Evolutionary conservation across 2,329 filamentous ascomycete species (phyloP).

Genomic region (Sporothrix protearum): DNA sequence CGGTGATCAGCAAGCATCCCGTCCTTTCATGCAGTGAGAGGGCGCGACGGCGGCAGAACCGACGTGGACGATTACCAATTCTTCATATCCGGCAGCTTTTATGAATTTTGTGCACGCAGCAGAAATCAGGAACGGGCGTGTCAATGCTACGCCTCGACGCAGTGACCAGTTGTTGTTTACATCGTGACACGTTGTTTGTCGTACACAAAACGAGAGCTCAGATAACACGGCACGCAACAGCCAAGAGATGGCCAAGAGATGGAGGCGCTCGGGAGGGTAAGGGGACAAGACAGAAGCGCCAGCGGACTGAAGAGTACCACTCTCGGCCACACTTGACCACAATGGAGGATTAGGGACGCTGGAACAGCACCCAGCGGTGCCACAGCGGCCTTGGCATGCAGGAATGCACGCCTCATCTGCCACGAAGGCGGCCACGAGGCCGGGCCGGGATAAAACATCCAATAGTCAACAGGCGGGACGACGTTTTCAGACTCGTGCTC

Average conservation of each 20-base stretch:
- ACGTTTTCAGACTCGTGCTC: neutral
- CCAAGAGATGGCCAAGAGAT: neutral
- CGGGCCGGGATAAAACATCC: neutral
- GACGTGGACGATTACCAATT: neutral
- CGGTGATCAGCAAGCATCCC: neutral
- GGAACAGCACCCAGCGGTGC: neutral
- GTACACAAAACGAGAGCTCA: neutral
- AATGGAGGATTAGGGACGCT: neutral
- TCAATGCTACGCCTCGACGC: neutral
- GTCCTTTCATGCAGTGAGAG: neutral
- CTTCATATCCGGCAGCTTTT: neutral
- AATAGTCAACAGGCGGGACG: neutral
- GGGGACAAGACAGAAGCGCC: neutral
- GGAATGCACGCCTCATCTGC: neutral
- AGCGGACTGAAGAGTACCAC: neutral
- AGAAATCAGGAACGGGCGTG: neutral
- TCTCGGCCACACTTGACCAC: neutral
- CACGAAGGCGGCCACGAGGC: neutral
- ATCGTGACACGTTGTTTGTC: neutral
- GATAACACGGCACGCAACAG: neutral
- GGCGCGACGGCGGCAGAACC: neutral
- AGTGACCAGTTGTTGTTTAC: neutral
- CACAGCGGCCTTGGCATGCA: neutral
- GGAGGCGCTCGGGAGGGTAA: neutral
- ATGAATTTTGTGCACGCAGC: neutral